These are phyloP conservation scores for Kodamaea restingae DNA, from an alignment of 805 yeast genomes.

Conservation along the genomic window DNA sequence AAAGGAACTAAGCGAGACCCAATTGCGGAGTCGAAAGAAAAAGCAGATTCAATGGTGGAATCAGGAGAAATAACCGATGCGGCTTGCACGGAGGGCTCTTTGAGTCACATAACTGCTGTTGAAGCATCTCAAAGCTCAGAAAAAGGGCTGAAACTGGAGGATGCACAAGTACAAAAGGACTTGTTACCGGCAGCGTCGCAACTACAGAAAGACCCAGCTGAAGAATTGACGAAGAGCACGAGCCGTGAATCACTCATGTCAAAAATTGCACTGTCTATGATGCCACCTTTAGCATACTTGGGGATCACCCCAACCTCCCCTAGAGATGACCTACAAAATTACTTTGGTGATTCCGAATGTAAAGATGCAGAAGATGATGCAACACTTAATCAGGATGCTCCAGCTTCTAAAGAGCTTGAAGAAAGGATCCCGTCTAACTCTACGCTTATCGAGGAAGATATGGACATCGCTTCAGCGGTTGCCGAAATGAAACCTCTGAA, in stretches of 20 bases:
- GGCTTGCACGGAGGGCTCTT: too few species aligned
- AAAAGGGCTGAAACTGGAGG: too few species aligned
- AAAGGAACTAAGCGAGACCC: too few species aligned
- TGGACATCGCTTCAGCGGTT: constrained; percentile 26
- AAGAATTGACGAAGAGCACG: background rate
- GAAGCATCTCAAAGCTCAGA: too few species aligned
- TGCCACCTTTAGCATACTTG: constrained; percentile 2
- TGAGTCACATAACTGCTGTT: too few species aligned
- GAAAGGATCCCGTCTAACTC: background rate
- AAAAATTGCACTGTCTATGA: constrained; percentile 10
- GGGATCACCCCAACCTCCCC: constrained; percentile 3
- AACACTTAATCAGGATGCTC: constrained; percentile 6
- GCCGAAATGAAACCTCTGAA: constrained; percentile 22
- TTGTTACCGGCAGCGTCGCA: too few species aligned
- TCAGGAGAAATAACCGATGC: too few species aligned
- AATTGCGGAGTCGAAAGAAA: too few species aligned
- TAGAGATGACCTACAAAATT: background rate
- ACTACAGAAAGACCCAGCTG: background rate
- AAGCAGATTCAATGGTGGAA: too few species aligned
- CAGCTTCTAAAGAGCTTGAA: background rate
- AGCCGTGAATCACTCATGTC: constrained; percentile 4
- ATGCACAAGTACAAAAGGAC: too few species aligned
- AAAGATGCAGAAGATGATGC: constrained; percentile 10
- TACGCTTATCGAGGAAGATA: constrained; percentile 17
- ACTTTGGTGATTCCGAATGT: constrained; percentile 1